Evolutionary conservation across 2,329 filamentous ascomycete genomes (phyloP), one percentile per base, ranked within the genome.

Genomic region (Amesomyces nigricolor): DNA sequence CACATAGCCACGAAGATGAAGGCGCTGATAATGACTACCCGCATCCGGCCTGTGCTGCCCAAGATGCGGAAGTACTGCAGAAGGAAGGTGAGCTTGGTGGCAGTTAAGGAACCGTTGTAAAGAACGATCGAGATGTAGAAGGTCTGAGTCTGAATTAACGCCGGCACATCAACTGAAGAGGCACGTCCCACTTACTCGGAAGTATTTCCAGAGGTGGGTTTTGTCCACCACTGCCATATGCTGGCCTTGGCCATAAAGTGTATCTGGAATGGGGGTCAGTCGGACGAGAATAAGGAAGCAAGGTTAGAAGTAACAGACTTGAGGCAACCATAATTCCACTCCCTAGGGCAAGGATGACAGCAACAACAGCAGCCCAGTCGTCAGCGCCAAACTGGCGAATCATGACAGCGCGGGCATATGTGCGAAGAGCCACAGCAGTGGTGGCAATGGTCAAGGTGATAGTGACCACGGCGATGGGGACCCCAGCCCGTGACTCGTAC

Each of bases 1-100:
- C 70, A 72, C 38, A 64, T 51, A 43, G 66, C 67, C 44, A 71
- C 64, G 40, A 72, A 54, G 11, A 67, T 56, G 47, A 71, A 66
- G 16, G 67, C 64, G 1, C 58, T 51, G n/a, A 66, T 56, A 29
- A 70, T 65, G 17, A 68, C 61, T 8, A 53, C 67, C 37, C 65
- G 63, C 64, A 71, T 69, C 55, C 64, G 65, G 10, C 56, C 60
- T 17, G 68, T 60, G 9, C 22, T 26, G 22, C 65, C 61, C 19
- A 73, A 62, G n/a, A 72, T 67, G 16, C 71, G 70, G 51, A 71
- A 68, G 52, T 72, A 74, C 48, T 73, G 70, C 2, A 67, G 58
- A 42, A 74, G 62, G 58, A 74, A 73, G 19, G 69, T 67, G 40
- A 72, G 47, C 58, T 73, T 73, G 46, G 69, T 66, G 16, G 69